Evolutionary conservation across 176 grass and related monocot genomes (phyloP).

Genomic region (Paspalum notatum): DNA sequence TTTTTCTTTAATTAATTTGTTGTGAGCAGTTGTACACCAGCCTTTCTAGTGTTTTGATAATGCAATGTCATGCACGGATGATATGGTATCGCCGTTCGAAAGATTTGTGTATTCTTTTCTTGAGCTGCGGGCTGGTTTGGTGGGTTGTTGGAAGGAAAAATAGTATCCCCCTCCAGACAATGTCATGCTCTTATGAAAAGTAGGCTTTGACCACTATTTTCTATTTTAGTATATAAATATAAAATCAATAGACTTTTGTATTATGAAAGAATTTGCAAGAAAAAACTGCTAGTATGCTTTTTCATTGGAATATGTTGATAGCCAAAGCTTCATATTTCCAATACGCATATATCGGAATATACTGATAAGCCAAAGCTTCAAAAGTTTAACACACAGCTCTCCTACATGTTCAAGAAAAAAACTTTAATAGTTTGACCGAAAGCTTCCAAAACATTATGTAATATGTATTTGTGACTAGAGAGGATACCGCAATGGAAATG

Average conservation of each 20-base stretch:
- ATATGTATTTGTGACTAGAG: too few species aligned
- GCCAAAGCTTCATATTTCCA: not conserved
- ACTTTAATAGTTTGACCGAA: not conserved
- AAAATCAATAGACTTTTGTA: not conserved
- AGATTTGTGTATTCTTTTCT: not conserved
- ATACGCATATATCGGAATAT: too few species aligned
- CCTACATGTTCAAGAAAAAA: too few species aligned
- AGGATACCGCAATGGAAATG: not conserved
- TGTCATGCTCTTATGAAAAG: not conserved
- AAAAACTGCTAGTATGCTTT: not conserved
- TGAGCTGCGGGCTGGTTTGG: not conserved
- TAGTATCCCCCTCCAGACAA: not conserved
- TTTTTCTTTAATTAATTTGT: not conserved
- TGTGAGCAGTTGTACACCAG: not conserved
- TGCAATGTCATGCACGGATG: not conserved
- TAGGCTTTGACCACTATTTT: not conserved
- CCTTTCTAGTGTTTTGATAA: not conserved
- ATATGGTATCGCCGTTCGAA: not conserved
- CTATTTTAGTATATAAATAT: not conserved
- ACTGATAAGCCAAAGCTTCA: too few species aligned
- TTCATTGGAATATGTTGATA: not conserved
- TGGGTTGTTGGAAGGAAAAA: not conserved
- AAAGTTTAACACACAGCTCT: too few species aligned
- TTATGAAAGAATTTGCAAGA: not conserved
- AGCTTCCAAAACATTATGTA: not conserved